Evolutionary conservation across 2,329 filamentous ascomycete genomes (phyloP).

Genomic region (Alternaria metachromatica): DNA sequence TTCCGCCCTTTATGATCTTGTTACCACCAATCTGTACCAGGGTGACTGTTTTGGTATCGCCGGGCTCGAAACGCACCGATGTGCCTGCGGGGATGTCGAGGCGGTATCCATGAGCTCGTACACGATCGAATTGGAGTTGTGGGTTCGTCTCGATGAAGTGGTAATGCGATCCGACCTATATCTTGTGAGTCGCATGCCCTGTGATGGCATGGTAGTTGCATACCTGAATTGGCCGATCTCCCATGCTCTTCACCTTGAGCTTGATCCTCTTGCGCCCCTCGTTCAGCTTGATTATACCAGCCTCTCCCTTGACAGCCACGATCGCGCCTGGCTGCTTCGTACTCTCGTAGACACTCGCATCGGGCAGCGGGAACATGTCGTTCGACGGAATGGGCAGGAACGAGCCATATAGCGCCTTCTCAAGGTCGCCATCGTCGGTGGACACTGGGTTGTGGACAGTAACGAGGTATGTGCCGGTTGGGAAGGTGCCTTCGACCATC

Average conservation of each 20-base stretch:
- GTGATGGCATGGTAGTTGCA: slow-evolving; percentile 7
- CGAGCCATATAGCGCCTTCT: slow-evolving; percentile 86
- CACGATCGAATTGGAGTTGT: slow-evolving; percentile 84
- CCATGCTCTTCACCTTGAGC: slow-evolving; percentile 81
- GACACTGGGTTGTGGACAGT: slow-evolving; percentile 91
- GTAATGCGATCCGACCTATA: slow-evolving; percentile 84
- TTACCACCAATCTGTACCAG: slow-evolving; percentile 87
- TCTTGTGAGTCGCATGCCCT: slow-evolving; percentile 5
- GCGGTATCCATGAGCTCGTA: slow-evolving; percentile 80
- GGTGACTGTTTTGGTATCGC: slow-evolving; percentile 87
- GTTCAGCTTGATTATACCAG: slow-evolving; percentile 72
- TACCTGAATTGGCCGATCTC: slow-evolving; percentile 89
- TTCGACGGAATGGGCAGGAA: slow-evolving; percentile 81
- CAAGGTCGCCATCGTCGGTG: slow-evolving; percentile 83
- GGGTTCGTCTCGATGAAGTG: slow-evolving; percentile 97
- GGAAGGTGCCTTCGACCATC: slow-evolving; percentile 94
- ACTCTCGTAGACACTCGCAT: slow-evolving; percentile 69
- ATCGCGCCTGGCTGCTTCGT: slow-evolving; percentile 80
- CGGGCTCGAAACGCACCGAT: slow-evolving; percentile 91
- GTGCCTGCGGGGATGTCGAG: slow-evolving; percentile 92
- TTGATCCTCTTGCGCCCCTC: slow-evolving; percentile 74
- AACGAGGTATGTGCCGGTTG: slow-evolving; percentile 87
- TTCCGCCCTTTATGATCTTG: slow-evolving; percentile 83
- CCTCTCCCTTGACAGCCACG: slow-evolving; percentile 70
- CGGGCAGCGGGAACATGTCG: slow-evolving; percentile 70